Base-by-base conservation (phyloP, 495 filamentous ascomycete genomes). In the Aspergillus diversus region DNA sequence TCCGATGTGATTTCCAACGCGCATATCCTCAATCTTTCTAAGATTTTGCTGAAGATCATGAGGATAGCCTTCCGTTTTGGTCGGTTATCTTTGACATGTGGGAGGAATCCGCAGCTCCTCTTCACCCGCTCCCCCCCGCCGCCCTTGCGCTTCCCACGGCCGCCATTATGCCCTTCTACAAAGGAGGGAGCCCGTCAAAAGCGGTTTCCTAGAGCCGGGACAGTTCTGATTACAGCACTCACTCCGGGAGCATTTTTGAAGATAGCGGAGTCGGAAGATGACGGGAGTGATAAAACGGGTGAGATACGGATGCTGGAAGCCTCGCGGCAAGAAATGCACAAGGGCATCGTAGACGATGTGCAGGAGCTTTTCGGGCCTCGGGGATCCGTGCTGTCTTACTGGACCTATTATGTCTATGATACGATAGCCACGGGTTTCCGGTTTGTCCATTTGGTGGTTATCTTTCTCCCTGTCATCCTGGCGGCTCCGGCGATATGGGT, bases 401-500 rank as follows among this genome's bases (percentile, higher is more conserved):
- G 92, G 39, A 90, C 93, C 64, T 63, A 79, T 3, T 94, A 90
- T 71, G 75, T 97, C 46, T 87, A 86, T 51, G 96, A 99, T 72
- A 94, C 96, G 5, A 77, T 97, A 32, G 92, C 90, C 55, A 99
- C 93, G 0, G 92, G 92, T 0, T 75, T 93, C 35, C 82, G 96
- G 16, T 96, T 98, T 61, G 69, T 97, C 48, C 89, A 96, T 70
- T 78, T 99, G 15, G 84, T 92, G 17, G 71, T 89, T 33, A 97
- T 98, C 34, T 99, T 99, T 68, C 84, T 96, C 48, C 96, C 96
- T 0, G 91, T 99, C 11, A 86, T 98, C 39, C 72, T 89, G 1
- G 82, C 90, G 0, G 84, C 94, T 32, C 96, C 96, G 0, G 80
- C 83, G 0, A 87, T 97, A 52, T 97, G 91, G 90, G 35, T 94